phyloP scores from a whole-genome alignment of 2,329 filamentous ascomycete genomes.

The Hymenoscyphus repandus region DNA sequence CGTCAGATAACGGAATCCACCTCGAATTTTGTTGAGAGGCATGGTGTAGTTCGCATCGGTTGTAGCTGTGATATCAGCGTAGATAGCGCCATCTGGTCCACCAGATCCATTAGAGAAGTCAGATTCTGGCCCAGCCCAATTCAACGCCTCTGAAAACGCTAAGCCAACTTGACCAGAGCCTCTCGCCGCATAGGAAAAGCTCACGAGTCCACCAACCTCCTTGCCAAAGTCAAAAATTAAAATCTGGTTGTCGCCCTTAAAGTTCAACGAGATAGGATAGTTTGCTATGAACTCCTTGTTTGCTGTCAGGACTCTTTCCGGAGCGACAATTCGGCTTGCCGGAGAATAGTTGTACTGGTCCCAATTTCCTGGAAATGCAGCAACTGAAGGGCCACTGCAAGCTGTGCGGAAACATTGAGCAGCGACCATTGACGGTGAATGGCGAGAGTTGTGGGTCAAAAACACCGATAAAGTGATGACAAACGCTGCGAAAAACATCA shows the following conservation, averaged over 20 bases:
- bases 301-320: conserved; percentile 25
- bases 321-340: conserved; percentile 43
- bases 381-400: conserved; percentile 44
- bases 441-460: conserved; percentile 1
- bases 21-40: conserved; percentile 40
- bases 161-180: conserved; percentile 38
- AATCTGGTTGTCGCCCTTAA: conserved; percentile 41
- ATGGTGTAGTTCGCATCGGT: conserved; percentile 37
- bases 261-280: conserved; percentile 15
- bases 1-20: conserved; percentile 50
- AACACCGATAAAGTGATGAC: conserved; percentile 3
- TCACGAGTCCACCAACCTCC: conserved; percentile 52
- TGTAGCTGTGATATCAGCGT: conserved; percentile 34
- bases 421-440: background rate
- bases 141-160: conserved; percentile 42
- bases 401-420: conserved; percentile 45
- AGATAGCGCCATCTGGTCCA: conserved; percentile 43
- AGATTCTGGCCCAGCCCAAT: conserved; percentile 40
- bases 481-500: conserved; percentile 5
- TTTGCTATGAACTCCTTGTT: conserved; percentile 36
- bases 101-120: conserved; percentile 43
- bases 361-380: conserved; percentile 53
- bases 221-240: conserved; percentile 54
- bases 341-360: conserved; percentile 54
- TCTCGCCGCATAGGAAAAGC: conserved; percentile 42